Conservation (phyloP, 2,329 filamentous ascomycete genomes). For the Sordariomycetes sp. region DNA sequence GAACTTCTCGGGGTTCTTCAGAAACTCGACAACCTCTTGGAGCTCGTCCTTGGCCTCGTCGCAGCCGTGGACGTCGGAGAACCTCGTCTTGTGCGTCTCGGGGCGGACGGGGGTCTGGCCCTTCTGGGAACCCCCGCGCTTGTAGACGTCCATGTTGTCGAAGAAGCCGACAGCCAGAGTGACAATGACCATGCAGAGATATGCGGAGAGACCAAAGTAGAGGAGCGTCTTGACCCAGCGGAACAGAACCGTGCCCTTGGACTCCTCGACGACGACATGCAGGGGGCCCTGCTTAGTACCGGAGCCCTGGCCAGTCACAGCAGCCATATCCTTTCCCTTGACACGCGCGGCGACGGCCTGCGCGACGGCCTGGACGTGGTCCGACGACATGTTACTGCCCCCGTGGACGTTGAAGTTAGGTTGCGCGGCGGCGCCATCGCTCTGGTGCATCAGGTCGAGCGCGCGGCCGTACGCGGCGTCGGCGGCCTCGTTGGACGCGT, state of each 20-base stretch:
- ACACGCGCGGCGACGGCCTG: constrained; percentile 67
- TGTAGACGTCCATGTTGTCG: constrained; percentile 66
- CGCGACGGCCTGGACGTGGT: constrained; percentile 64
- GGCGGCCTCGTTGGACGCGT: constrained; percentile 66
- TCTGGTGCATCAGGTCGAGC: constrained; percentile 8
- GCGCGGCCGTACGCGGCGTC: constrained; percentile 56
- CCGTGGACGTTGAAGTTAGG: constrained; percentile 12
- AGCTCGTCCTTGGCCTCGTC: constrained; percentile 98
- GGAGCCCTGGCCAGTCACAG: constrained; percentile 37
- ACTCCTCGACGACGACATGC: constrained; percentile 92
- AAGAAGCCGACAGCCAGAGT: constrained; percentile 51
- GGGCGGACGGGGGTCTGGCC: constrained; percentile 78
- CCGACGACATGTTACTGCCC: constrained; percentile 31
- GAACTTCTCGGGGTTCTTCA: constrained; percentile 88
- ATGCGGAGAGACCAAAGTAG: constrained; percentile 65
- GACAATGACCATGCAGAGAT: constrained; percentile 65
- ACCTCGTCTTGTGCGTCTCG: constrained; percentile 82
- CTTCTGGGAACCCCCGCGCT: constrained; percentile 62
- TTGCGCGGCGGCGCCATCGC: constrained; percentile 3
- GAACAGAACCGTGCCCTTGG: constrained; percentile 64
- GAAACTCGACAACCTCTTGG: constrained; percentile 90
- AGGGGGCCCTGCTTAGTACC: constrained; percentile 76
- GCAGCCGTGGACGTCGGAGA: constrained; percentile 89
- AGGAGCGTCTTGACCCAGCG: constrained; percentile 83
- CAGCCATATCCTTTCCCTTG: constrained; percentile 51